Percentiles rank a stretch among this genome's conserved stretches.
These are phyloP conservation scores for Saxophila tyrrhenica DNA, from an alignment of 495 filamentous ascomycete species.

Conservation along the genomic window DNA sequence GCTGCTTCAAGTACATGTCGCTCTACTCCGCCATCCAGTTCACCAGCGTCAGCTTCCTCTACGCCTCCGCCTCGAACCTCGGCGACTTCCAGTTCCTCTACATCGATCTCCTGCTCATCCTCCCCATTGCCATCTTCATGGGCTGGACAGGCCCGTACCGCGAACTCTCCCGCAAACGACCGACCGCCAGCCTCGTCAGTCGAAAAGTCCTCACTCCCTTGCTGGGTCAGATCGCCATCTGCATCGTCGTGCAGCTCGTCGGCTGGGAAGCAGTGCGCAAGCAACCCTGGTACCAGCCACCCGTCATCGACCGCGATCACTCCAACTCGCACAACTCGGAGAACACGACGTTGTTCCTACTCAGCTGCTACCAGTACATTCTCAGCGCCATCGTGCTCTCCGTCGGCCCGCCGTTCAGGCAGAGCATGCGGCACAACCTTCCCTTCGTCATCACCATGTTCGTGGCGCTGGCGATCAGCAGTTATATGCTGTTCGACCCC, in stretches of 20 bases:
- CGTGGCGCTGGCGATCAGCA: constrained; percentile 49
- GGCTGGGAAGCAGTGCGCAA: constrained; percentile 58
- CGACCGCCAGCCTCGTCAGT: constrained; percentile 86
- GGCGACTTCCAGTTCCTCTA: constrained; percentile 98
- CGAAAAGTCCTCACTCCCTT: constrained; percentile 85
- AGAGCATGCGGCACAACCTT: constrained; percentile 65
- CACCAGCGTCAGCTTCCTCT: constrained; percentile 95
- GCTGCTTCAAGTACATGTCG: constrained; percentile 99
- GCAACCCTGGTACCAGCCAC: constrained; percentile 81
- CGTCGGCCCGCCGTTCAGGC: constrained; percentile 79
- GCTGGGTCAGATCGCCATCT: constrained; percentile 76
- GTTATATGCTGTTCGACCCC: constrained; percentile 69
- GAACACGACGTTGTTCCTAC: constrained; percentile 78
- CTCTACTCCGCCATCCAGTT: constrained; percentile 98
- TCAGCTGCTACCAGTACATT: constrained; percentile 91
- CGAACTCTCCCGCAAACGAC: constrained; percentile 66
- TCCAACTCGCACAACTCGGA: constrained; percentile 82
- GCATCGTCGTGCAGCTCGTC: constrained; percentile 64
- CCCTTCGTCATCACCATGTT: constrained; percentile 74
- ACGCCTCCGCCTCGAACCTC: constrained; percentile 88
- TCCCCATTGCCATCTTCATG: constrained; percentile 98
- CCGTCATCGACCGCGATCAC: constrained; percentile 58
- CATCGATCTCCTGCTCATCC: constrained; percentile 84
- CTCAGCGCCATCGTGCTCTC: constrained; percentile 77
- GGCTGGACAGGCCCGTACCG: constrained; percentile 85